Base-by-base conservation (phyloP, 2,329 filamentous ascomycete genomes). In the Paraphoma chrysanthemicola region DNA sequence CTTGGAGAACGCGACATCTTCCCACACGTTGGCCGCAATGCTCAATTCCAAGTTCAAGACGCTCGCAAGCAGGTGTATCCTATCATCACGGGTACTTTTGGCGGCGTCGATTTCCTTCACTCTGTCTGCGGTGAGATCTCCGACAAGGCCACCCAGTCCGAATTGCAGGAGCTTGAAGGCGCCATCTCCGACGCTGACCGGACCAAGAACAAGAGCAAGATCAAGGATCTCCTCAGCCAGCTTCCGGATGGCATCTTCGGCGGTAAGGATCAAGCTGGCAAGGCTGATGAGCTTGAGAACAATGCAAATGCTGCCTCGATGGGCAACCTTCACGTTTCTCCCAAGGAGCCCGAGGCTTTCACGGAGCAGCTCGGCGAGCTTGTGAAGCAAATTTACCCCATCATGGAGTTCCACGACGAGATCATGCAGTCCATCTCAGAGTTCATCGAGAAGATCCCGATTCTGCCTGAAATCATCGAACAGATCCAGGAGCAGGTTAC, bases 51-150 rank as follows among this genome's bases (percentile, higher is more conserved):
- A 44, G 83, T 97, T 29, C 81, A 84, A 33, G 92, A 90, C 44
- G 89, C 86, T 54, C 82, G 83, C 18, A 73, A 82, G 33, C 71
- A 83, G 4, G 91, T 97, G 58, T 97, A 90, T 68, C 93, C 93
- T 6, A 81, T 94, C 59, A 85, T 96, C 44, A 97, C 93, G 1
- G 93, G 94, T 57, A 97, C 93, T 6, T 97, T 97, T 77, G 93
- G 93, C 59, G 93, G 93, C 61, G 93, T 97, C 12, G 94, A 97
- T 71, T 97, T 97, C 79, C 81, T 97, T 58, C 92, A 96, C 80
- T 95, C 91, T 1, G 93, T 96, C 30, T 91, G 87, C 63, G 86
- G 86, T 52, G 86, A 88, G 66, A 87, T 97, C 49, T 90, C 90
- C 39, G 93, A 97, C 78, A 97, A 97, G 80, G 82, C 93, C 57